Base-by-base conservation (phyloP, 352 stramenopile species). In the Globisporangium radiosum region DNA sequence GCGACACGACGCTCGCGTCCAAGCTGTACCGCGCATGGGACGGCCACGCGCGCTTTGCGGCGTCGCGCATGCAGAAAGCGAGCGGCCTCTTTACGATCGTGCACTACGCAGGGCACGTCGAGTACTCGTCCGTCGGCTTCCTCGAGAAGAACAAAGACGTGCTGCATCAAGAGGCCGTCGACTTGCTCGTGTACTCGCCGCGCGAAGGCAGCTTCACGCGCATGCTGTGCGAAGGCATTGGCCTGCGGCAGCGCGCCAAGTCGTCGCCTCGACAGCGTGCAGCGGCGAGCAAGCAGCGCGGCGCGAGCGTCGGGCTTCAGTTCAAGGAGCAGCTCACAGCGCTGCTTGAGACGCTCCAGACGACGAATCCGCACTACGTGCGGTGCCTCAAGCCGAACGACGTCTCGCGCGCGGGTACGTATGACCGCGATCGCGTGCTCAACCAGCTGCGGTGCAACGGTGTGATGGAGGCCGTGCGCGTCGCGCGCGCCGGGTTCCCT, bases 311-410 rank as follows among this genome's bases (percentile, higher is more conserved):
- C n/a, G 83, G 81, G 7, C 65, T 91, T 44, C 80, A 92, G 60
- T 97, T 97, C 64, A 91, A 94, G 66, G 80, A 87, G 55, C 81
- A 94, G 64, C 60, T 95, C 4, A 85, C 76, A 4, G 77, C 76
- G 5, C 67, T 94, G 56, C 59, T 94, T 11, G 82, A 93, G 51
- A 88, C 75, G 11, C 57, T 95, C 6, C 71, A 85, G 42, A 64
- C 79, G 39, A 92, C 84, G 0, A 87, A 85, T 19, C 80, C 87
- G 2, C 87, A 96, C 61, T 97, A 96, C 55, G 88, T 97, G 36
- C 81, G 89, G 36, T 96, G 88, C 45, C 64, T 97, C 37, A 96
- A 97, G 68, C 89, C 89, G 4, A 97, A 97, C 64, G 87, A 96
- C 10, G 43, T 71, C 1, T 88, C 78, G 40, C 72, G 77, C 47